Evolutionary conservation across 352 stramenopile genomes (phyloP), one percentile per base, ranked within the genome.

Genomic region (Phytopythium cucurbitacearum): DNA sequence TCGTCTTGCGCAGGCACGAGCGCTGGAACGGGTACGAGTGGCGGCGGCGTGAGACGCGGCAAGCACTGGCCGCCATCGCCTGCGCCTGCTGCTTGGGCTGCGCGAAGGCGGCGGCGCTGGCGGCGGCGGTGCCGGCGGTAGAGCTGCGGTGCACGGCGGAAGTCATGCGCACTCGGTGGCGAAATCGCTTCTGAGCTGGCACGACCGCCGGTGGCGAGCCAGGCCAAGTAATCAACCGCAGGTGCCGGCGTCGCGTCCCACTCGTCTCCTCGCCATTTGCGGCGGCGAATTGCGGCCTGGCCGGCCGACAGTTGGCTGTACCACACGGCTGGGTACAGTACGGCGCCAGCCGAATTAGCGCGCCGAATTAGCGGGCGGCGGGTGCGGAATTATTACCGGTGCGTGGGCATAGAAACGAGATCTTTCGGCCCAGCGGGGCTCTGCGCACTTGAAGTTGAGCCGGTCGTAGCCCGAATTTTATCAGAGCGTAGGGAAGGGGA

Each of bases 1-100:
- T 85, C 15, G 72, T 75, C 54, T 78, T 73, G 28, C 71, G 69
- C 33, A 85, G 60, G 51, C 74, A 85, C 38, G 68, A 76, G 51
- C 60, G 67, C 21, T 51, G 41, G 40, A 40, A 57, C 34, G 46
- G 44, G n/a, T 51, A 39, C 59, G 35, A 50, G 57, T 40, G 61
- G 37, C 45, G 35, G 42, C 41, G 46, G 46, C 32, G 48, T 35
- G n/a, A 43, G 48, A 41, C 50, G 54, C 36, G 47, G 38, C 35
- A 60, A 45, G 46, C 41, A 41, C 33, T 51, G 50, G 38, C 53
- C 40, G 32, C 40, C 43, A 13, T 16, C 44, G 39, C 28, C 44
- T 50, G 65, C 42, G 66, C 48, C 55, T 62, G 59, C 13, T 57
- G 50, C n/a, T 69, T 49, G 7, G 53, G 49, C 45, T 36, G 38